Conservation (phyloP, 106 monocot species). For the Allium fistulosum region DNA sequence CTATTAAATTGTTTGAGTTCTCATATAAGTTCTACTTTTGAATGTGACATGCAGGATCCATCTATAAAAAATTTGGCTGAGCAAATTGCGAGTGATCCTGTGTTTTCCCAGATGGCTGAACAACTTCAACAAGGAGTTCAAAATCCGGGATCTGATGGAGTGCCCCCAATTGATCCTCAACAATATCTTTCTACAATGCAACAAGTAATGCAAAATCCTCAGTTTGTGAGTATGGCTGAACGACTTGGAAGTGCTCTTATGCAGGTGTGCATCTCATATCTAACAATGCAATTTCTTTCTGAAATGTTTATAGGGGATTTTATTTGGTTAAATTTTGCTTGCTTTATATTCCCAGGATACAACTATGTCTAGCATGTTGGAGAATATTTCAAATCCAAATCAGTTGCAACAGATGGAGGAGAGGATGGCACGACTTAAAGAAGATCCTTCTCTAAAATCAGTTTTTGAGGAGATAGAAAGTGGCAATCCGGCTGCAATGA, state of each 20-base stretch:
- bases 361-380: slow-evolving; percentile 71
- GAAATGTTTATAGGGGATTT: neutral
- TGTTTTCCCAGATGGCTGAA: slow-evolving; percentile 86
- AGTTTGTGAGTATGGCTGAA: slow-evolving; percentile 89
- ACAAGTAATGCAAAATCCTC: slow-evolving; percentile 89
- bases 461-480: slow-evolving; percentile 92
- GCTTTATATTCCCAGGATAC: slow-evolving; percentile 47
- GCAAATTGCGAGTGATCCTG: slow-evolving; percentile 84
- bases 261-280: slow-evolving; percentile 42
- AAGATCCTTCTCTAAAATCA: slow-evolving; percentile 83
- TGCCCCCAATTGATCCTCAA: slow-evolving; percentile 59
- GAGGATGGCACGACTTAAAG: slow-evolving; percentile 64
- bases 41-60: slow-evolving; percentile 52
- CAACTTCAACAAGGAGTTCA: slow-evolving; percentile 78
- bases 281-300: neutral
- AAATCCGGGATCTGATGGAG: slow-evolving; percentile 27
- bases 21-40: neutral
- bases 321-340: neutral
- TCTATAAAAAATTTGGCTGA: slow-evolving; percentile 78
- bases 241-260: slow-evolving; percentile 80
- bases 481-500: slow-evolving; percentile 90
- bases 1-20: neutral
- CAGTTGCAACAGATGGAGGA: slow-evolving; percentile 71
- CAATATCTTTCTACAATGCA: slow-evolving; percentile 84
- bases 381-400: slow-evolving; percentile 58